These are phyloP conservation scores for Penicillium parvum DNA, from an alignment of 495 filamentous ascomycete species.

Conservation along the genomic window DNA sequence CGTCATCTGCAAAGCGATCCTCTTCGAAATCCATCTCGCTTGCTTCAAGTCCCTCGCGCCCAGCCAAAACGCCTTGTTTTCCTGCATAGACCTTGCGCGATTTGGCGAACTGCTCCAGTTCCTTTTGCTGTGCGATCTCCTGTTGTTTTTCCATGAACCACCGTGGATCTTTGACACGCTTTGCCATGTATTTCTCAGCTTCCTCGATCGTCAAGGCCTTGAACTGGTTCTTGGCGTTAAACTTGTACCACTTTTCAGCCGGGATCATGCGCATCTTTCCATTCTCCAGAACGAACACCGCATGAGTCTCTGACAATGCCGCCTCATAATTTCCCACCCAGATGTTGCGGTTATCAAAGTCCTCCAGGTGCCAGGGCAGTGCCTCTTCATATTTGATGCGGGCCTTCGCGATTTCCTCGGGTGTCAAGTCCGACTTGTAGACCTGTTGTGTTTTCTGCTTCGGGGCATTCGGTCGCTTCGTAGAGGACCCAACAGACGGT, in stretches of 20 bases:
- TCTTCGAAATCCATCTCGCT: constrained; percentile 60
- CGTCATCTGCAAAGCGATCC: constrained; percentile 79
- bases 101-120: constrained; percentile 47
- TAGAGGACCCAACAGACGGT: constrained; percentile 55
- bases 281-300: constrained; percentile 65
- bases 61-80: constrained; percentile 30
- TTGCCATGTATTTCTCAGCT: constrained; percentile 75
- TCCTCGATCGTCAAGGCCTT: constrained; percentile 78
- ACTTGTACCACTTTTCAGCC: constrained; percentile 92
- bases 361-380: constrained; percentile 92
- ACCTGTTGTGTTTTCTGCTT: constrained; percentile 64
- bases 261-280: constrained; percentile 79
- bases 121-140: constrained; percentile 44
- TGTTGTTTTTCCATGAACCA: constrained; percentile 72
- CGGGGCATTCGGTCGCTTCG: constrained; percentile 55
- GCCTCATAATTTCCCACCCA: constrained; percentile 91
- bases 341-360: constrained; percentile 87
- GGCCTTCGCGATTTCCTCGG: constrained; percentile 70
- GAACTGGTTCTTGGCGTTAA: constrained; percentile 77
- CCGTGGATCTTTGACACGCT: constrained; percentile 63
- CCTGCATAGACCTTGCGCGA: constrained; percentile 43
- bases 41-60: constrained; percentile 50
- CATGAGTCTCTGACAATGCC: constrained; percentile 71
- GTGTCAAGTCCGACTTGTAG: constrained; percentile 76
- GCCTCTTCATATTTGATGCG: constrained; percentile 91